Evolutionary conservation across 768 basidiomycete genomes (phyloP).

Genomic region (Mycena venus): DNA sequence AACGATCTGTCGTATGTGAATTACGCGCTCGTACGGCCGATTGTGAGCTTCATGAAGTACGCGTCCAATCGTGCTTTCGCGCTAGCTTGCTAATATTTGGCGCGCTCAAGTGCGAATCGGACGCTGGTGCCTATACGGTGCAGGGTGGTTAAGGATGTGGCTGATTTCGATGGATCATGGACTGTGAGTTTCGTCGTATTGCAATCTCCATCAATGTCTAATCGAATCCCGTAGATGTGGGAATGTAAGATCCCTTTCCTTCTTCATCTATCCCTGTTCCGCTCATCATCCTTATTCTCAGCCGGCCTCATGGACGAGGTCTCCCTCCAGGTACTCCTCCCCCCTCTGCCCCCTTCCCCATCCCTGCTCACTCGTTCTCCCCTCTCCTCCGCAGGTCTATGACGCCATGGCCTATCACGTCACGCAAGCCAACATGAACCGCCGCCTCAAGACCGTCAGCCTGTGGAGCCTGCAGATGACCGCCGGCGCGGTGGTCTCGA

Average conservation of each 20-base stretch:
- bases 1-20: conserved; percentile 92
- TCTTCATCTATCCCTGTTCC: conserved; percentile 16
- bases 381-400: conserved; percentile 73
- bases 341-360: not conserved
- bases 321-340: conserved; percentile 75
- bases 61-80: conserved; percentile 42
- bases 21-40: conserved; percentile 92
- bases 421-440: conserved; percentile 88
- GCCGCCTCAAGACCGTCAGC: conserved; percentile 90
- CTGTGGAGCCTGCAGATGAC: conserved; percentile 97
- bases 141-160: conserved; percentile 84
- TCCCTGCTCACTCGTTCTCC: conserved; percentile 7
- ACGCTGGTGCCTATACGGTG: conserved; percentile 96
- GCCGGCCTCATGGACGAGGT: conserved; percentile 95
- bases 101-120: conserved; percentile 80
- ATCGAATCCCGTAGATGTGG: conserved; percentile 76
- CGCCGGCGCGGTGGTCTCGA: conserved; percentile 85
- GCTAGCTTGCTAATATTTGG: conserved; percentile 1
- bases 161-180: conserved; percentile 96
- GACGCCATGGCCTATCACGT: conserved; percentile 97
- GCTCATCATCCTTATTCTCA: conserved; percentile 47
- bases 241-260: conserved; percentile 74
- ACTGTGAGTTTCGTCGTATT: conserved; percentile 69
- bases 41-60: conserved; percentile 99
- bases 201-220: conserved; percentile 18